Evolutionary conservation across 768 basidiomycete species (phyloP), one percentile per base, ranked within the genome.

Genomic region (Tulasnella sp.): DNA sequence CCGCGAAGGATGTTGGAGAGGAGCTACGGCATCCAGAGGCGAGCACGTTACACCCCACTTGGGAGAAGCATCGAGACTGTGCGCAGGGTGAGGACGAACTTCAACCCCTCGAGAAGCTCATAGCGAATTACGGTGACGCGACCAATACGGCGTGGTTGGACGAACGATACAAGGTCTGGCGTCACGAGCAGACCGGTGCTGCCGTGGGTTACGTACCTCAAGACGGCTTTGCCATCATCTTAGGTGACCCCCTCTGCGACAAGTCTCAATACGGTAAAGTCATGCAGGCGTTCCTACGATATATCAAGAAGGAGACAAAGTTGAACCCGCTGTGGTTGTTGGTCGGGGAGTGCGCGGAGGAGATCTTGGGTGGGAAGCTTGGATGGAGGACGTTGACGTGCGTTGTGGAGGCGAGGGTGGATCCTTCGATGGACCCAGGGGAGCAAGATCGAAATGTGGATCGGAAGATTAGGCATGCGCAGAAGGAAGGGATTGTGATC

Each of bases 61-160:
- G 34, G 34, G 34, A 38, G 5, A 38, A 38, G 34, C 34, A 38
- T 38, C 34, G 34, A 10, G 51, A 53, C 19, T 30, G 13, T 5
- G 19, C 30, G 51, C 30, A 27, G 21, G 30, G 27, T 19, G 11
- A 26, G 19, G 51, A 30, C 13, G 29, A 24, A 10, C 51, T 24
- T 29, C 64, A 68, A 9, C 65, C 69, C 26, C 66, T 82, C 51
- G 73, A 77, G 19, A 73, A 77, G 43, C 74, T 86, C 63, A 79
- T 85, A 48, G 83, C 83, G 3, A 73, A 75, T 52, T 80, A 86
- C 63, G 84, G 84, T 17, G 83, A 84, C 32, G 80, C 82, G 5
- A 80, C 80, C 54, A 78, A 84, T 43, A 87, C 84, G 0, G 79
- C 83, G 8, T 87, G 84, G 84, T 74, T 85, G 8, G 84, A 88